Evolutionary conservation across 768 basidiomycete genomes (phyloP), one percentile per base, ranked within the genome.

Genomic region (Phylloporus sp.): DNA sequence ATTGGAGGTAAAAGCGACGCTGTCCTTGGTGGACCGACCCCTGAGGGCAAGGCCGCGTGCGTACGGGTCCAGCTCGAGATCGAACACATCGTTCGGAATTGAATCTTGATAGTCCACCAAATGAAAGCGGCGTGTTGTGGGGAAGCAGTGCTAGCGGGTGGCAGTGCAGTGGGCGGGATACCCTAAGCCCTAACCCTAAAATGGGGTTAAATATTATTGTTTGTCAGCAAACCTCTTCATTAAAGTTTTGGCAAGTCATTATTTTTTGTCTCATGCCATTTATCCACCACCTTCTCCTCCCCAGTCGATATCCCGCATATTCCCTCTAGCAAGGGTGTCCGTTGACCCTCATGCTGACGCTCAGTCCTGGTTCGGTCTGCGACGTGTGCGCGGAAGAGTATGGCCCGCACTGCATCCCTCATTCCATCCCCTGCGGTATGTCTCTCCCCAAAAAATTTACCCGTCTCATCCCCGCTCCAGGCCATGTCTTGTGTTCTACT

Each of bases 331-430:
- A 67, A 69, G 69, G 69, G 69, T 67, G 60, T 68, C 57, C 64
- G 68, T 70, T 69, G 68, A 67, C 66, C 64, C 62, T 66, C 67
- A 91, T 91, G 88, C 81, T 91, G 74, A 86, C 88, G 69, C 85
- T 91, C 66, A 79, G 75, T 74, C 81, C 86, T 70, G 86, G 86
- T 72, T 89, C 85, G 69, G 78, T 84, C 70, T 91, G 88, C 84
- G 88, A 91, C 78, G 88, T 91, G 66, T 91, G 88, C 77, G 88
- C 88, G 64, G 88, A 90, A 73, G 87, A 90, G 76, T 91, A 80
- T 72, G 84, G 84, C 66, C 75, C 81, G 52, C 83, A 83, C 61
- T 82, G 81, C 68, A 73, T 80, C 56, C 88, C 88, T 55, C 85
- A 90, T 68, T 87, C 81, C 47, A 89, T 91, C 66, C 85, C 88